Percentiles rank a stretch among this genome's conserved stretches.
Evolutionary conservation across 2,329 filamentous ascomycete genomes (phyloP).

Genomic region (Remersonia thermophila): DNA sequence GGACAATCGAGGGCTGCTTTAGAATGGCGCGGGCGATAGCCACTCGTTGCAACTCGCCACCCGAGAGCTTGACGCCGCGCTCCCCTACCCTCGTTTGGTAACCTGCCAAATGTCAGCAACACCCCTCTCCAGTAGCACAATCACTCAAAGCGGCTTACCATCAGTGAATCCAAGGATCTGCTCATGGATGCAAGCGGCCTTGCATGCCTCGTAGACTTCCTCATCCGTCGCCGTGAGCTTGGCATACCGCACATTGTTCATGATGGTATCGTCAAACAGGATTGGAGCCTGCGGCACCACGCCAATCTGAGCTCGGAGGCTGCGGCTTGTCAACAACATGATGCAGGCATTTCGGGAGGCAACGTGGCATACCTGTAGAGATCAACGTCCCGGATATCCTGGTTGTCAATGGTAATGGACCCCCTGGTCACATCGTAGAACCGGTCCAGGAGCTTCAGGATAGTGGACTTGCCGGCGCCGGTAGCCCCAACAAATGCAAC

Average conservation of each 20-base stretch:
- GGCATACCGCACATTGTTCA: constrained; percentile 48
- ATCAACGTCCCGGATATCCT: constrained; percentile 43
- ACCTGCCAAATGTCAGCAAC: constrained; percentile 20
- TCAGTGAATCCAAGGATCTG: constrained; percentile 43
- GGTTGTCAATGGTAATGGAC: constrained; percentile 41
- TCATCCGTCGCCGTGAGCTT: constrained; percentile 41
- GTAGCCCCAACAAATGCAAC: constrained; percentile 49
- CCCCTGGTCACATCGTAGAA: constrained; percentile 46
- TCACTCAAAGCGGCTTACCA: constrained; percentile 21
- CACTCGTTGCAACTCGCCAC: constrained; percentile 53
- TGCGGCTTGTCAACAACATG: constrained; percentile 19
- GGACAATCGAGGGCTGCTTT: constrained; percentile 61
- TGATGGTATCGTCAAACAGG: constrained; percentile 45
- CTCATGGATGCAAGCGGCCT: constrained; percentile 45
- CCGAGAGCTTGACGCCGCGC: constrained; percentile 47
- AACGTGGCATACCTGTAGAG: constrained; percentile 28
- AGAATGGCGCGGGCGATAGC: constrained; percentile 61
- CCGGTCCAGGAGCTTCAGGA: constrained; percentile 45
- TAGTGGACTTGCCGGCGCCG: constrained; percentile 47
- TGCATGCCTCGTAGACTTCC: constrained; percentile 42
- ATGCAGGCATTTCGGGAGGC: background rate
- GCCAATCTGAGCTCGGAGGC: constrained; percentile 41
- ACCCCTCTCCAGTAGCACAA: background rate
- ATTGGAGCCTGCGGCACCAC: constrained; percentile 44
- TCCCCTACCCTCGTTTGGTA: constrained; percentile 40